These are phyloP conservation scores for Seiridium unicorne DNA, from an alignment of 2,329 filamentous ascomycete species.

Conservation along the genomic window DNA sequence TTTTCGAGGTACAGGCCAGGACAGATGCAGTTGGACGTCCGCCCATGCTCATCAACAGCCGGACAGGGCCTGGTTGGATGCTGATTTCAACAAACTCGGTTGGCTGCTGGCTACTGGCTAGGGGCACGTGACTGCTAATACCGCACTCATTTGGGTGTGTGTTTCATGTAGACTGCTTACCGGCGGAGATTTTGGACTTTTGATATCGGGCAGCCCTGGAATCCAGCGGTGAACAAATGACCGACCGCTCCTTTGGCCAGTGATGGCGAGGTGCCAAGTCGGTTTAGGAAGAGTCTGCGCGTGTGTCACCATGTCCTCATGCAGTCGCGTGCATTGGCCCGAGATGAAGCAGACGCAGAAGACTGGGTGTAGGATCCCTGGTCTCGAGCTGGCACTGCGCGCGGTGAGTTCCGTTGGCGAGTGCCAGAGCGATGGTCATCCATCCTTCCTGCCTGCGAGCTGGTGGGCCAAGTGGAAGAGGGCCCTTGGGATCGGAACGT, in stretches of 20 bases:
- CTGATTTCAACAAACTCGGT: neutral
- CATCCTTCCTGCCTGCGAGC: neutral
- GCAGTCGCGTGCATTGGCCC: constrained; percentile 8
- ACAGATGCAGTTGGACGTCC: neutral
- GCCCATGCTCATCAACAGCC: neutral
- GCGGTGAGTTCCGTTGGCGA: neutral
- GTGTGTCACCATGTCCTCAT: neutral
- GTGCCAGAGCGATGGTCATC: neutral
- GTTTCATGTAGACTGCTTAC: constrained; percentile 6
- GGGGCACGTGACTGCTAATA: neutral
- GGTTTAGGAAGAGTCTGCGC: neutral
- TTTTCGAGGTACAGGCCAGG: neutral
- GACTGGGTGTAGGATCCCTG: constrained; percentile 1
- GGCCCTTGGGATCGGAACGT: constrained; percentile 1
- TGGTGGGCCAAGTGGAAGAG: neutral
- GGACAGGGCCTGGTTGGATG: neutral
- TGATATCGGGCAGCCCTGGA: neutral
- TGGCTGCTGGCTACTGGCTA: neutral
- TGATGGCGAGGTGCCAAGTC: neutral
- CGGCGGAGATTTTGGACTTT: neutral
- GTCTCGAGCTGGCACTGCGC: neutral
- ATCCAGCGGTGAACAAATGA: constrained; percentile 1
- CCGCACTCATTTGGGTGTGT: neutral
- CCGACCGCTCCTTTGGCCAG: too few species aligned
- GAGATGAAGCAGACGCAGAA: constrained; percentile 6